A percentile compares a stretch with the other conserved stretches of the same genome.
phyloP scores from a whole-genome alignment of 2,329 filamentous ascomycete genomes.

The Canariomyces notabilis region DNA sequence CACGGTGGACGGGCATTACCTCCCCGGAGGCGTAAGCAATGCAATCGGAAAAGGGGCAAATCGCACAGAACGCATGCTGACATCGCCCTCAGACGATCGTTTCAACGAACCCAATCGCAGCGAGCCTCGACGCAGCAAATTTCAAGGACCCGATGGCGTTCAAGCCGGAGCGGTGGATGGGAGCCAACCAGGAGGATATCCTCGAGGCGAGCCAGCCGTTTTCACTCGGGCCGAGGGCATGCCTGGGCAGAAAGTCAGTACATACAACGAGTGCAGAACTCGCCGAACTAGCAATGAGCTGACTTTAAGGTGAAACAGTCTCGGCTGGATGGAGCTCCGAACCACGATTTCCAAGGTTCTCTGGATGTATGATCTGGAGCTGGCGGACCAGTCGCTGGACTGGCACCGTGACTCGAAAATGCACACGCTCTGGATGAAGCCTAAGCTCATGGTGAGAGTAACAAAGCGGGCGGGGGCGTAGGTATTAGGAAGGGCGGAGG shows the following conservation, averaged over 20 bases:
- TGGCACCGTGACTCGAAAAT: slow-evolving; percentile 24
- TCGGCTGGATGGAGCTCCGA: slow-evolving; percentile 19
- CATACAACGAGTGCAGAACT: too few species aligned
- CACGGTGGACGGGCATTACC: slow-evolving; percentile 11
- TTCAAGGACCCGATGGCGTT: slow-evolving; percentile 30
- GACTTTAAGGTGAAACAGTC: slow-evolving; percentile 3
- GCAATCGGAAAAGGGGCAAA: too few species aligned
- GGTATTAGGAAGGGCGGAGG: too few species aligned
- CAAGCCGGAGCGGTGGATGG: slow-evolving; percentile 34
- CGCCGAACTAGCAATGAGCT: not conserved
- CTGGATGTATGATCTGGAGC: slow-evolving; percentile 23
- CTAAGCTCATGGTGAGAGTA: slow-evolving; percentile 15
- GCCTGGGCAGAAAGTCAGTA: slow-evolving; percentile 5
- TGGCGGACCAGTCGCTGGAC: slow-evolving; percentile 21
- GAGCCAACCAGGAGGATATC: slow-evolving; percentile 22
- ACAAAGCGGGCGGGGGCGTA: not conserved
- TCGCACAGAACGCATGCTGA: not conserved
- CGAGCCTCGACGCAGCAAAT: slow-evolving; percentile 31
- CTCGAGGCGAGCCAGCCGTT: slow-evolving; percentile 6
- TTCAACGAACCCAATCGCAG: slow-evolving; percentile 27
- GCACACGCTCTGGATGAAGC: slow-evolving; percentile 25
- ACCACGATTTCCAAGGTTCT: slow-evolving; percentile 24
- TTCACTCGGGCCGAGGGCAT: slow-evolving; percentile 1
- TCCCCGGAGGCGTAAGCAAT: slow-evolving; percentile 16
- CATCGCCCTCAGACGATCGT: slow-evolving; percentile 20